Percentiles rank a stretch among this genome's conserved stretches.
These are phyloP conservation scores for Botryotinia globosa DNA, from an alignment of 2,329 filamentous ascomycete genomes.

Conservation along the genomic window DNA sequence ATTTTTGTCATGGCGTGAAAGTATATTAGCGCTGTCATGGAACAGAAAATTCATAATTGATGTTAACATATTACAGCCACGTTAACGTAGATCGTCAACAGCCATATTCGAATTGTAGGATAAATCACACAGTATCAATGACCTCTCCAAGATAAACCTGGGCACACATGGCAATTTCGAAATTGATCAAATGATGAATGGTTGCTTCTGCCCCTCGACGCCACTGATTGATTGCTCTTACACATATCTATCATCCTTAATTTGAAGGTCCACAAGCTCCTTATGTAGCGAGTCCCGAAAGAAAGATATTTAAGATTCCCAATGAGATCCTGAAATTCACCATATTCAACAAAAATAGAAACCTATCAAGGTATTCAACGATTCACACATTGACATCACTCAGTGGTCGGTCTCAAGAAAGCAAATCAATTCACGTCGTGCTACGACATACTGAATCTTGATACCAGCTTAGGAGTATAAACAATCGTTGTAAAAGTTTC, in stretches of 20 bases:
- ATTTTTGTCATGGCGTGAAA: not conserved
- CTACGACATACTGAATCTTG: not conserved
- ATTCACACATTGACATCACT: not conserved
- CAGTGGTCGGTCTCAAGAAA: rapidly evolving
- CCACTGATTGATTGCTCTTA: rapidly evolving
- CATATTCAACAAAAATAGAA: not conserved
- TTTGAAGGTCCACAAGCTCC: not conserved
- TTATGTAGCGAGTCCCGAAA: not conserved
- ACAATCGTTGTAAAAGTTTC: no score
- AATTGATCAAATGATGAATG: no score
- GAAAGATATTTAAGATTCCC: not conserved
- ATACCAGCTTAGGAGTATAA: not conserved
- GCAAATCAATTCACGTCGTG: rapidly evolving
- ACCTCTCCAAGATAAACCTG: not conserved
- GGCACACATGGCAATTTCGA: rapidly evolving
- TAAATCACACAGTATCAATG: not conserved
- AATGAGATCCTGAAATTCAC: not conserved
- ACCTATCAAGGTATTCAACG: not conserved
- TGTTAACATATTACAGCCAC: not conserved
- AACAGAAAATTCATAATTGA: not conserved
- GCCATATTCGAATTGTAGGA: rapidly evolving
- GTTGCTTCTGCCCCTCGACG: not conserved
- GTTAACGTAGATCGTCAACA: not conserved
- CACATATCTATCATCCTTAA: not conserved
- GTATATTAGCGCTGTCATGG: not conserved